phyloP scores from a whole-genome alignment of 768 basidiomycete species.

The Sarcodon aspratus region DNA sequence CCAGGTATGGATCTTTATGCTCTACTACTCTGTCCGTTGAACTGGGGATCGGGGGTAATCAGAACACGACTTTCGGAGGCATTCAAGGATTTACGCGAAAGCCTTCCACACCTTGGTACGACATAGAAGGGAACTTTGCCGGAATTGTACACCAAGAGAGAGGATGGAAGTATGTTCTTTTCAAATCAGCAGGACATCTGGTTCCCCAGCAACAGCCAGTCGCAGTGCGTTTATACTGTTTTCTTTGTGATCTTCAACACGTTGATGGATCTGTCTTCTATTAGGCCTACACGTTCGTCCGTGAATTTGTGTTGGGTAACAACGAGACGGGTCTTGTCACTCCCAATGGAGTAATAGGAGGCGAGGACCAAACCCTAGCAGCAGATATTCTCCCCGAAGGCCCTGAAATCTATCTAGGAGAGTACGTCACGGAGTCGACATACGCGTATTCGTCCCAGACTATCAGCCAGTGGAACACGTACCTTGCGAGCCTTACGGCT shows the following conservation, averaged over 20 bases:
- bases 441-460: not conserved
- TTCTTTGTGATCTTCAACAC: not conserved
- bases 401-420: constrained; percentile 45
- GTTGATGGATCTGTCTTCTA: not conserved
- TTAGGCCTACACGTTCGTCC: constrained; percentile 49
- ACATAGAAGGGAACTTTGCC: constrained; percentile 44
- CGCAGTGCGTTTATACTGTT: not conserved
- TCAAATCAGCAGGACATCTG: constrained; percentile 38
- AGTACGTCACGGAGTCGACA: constrained; percentile 16
- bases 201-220: constrained; percentile 15
- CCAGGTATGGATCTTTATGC: constrained; percentile 24
- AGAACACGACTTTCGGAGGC: constrained; percentile 77
- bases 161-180: constrained; percentile 1
- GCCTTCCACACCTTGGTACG: constrained; percentile 59
- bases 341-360: constrained; percentile 27
- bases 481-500: too few species aligned
- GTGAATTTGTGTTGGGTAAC: constrained; percentile 57
- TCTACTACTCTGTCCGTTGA: not conserved
- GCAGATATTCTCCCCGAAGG: constrained; percentile 40
- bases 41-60: not conserved
- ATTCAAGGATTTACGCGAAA: constrained; percentile 61
- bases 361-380: constrained; percentile 35
- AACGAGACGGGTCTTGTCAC: constrained; percentile 49
- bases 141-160: constrained; percentile 11
- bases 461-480: too few species aligned